Conservation (phyloP, 331 rosid genomes). For the Quercus phellos region DNA sequence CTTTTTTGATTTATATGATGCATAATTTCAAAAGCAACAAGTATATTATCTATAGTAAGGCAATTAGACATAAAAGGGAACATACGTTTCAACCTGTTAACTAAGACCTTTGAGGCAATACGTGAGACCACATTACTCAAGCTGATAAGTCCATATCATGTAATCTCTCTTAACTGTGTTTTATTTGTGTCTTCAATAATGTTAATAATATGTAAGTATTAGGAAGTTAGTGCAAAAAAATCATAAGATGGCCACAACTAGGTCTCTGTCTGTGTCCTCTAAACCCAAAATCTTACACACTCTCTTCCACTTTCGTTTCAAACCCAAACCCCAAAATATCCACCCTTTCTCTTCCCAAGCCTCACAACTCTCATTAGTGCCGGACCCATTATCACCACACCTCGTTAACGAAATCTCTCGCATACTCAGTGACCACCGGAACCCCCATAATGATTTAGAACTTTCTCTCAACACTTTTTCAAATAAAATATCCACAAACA, state of each 20-base stretch:
- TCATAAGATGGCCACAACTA: slow-evolving; percentile 34
- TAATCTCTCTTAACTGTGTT: too few species aligned
- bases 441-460: slow-evolving; percentile 73
- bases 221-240: too few species aligned
- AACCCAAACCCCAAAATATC: slow-evolving; percentile 15
- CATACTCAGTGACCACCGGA: slow-evolving; percentile 69
- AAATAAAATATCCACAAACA: slow-evolving; percentile 43
- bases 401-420: slow-evolving; percentile 80
- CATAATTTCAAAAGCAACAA: too few species aligned
- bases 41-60: too few species aligned
- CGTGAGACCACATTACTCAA: too few species aligned
- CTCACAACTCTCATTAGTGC: slow-evolving; percentile 2
- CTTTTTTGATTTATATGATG: too few species aligned
- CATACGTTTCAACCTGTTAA: too few species aligned
- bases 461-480: slow-evolving; percentile 55
- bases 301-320: slow-evolving; percentile 25
- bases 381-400: slow-evolving; percentile 27
- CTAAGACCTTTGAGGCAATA: too few species aligned
- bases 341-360: slow-evolving; percentile 23
- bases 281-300: slow-evolving; percentile 25
- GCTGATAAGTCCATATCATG: too few species aligned
- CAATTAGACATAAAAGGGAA: too few species aligned
- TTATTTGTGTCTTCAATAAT: too few species aligned
- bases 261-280: slow-evolving; percentile 21
- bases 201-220: too few species aligned